Conservation (phyloP, 2,329 filamentous ascomycete species). For the Zasmidium cellare region DNA sequence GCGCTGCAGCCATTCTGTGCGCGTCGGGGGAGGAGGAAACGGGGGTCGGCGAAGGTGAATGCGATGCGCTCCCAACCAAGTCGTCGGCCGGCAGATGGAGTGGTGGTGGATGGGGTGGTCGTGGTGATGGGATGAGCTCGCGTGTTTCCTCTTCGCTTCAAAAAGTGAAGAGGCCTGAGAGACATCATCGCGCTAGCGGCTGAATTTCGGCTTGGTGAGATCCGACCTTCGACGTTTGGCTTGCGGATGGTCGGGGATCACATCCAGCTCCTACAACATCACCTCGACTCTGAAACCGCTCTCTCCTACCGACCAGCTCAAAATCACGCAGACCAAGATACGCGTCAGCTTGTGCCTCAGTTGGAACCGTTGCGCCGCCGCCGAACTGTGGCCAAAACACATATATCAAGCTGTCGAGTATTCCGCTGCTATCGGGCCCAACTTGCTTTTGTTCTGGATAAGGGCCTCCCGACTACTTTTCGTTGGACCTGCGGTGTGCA, state of each 20-base stretch:
- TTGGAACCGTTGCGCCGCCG: background rate
- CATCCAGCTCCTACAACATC: background rate
- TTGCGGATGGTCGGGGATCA: background rate
- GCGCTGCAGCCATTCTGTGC: constrained; percentile 17
- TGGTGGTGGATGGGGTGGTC: background rate
- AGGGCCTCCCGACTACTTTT: background rate
- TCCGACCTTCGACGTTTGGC: background rate
- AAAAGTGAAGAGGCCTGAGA: background rate
- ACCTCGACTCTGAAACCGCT: background rate
- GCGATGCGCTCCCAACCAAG: background rate
- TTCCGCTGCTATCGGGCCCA: background rate
- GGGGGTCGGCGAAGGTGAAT: background rate
- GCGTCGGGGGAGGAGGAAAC: background rate
- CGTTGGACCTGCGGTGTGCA: background rate
- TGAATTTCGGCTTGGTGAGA: background rate
- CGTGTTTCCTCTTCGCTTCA: background rate
- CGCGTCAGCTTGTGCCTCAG: background rate
- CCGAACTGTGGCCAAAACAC: background rate
- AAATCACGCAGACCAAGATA: background rate
- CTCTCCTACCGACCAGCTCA: background rate
- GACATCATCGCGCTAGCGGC: background rate
- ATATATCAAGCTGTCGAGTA: background rate
- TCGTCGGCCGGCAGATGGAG: background rate
- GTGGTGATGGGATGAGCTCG: constrained; percentile 1
- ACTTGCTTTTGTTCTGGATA: constrained; percentile 11